phyloP scores from a whole-genome alignment of 352 stramenopile species.

The Pythium diclinum region DNA sequence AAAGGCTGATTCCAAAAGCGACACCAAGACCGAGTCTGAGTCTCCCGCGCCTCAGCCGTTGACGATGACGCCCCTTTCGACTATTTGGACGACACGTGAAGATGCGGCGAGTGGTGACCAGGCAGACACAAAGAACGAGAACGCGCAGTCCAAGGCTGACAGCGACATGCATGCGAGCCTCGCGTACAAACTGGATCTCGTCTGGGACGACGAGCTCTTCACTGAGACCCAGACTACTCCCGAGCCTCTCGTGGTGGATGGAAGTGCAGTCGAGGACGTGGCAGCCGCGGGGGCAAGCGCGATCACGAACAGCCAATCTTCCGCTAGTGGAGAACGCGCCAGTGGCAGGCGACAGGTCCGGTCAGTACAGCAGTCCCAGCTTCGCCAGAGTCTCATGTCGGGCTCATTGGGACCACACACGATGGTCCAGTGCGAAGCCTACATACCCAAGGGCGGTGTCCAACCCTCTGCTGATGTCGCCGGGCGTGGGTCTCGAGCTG shows the following conservation, averaged over 20 bases:
- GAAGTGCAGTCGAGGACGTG: slow-evolving; percentile 16
- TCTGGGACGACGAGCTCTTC: slow-evolving; percentile 71
- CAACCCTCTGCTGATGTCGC: slow-evolving; percentile 14
- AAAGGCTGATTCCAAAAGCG: neutral
- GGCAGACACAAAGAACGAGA: neutral
- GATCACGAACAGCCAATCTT: slow-evolving; percentile 10
- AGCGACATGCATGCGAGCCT: slow-evolving; percentile 17
- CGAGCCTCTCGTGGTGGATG: neutral
- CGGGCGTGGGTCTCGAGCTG: slow-evolving; percentile 45
- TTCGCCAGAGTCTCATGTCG: slow-evolving; percentile 71
- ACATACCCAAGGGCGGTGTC: slow-evolving; percentile 34
- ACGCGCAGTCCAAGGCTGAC: neutral
- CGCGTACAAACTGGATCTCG: slow-evolving; percentile 65
- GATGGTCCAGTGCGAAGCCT: slow-evolving; percentile 83
- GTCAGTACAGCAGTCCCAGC: slow-evolving; percentile 75
- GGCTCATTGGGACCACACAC: slow-evolving; percentile 80
- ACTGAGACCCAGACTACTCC: slow-evolving; percentile 27
- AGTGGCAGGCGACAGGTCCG: slow-evolving; percentile 56
- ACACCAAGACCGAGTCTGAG: neutral
- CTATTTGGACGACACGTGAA: slow-evolving; percentile 25
- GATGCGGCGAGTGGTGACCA: neutral
- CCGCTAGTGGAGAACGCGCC: slow-evolving; percentile 11
- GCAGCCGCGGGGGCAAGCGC: neutral
- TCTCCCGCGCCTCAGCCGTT: neutral
- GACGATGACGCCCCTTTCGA: slow-evolving; percentile 22